Percentiles rank a stretch among this genome's conserved stretches.
phyloP scores from a whole-genome alignment of 2,329 filamentous ascomycete genomes.

The Thielaviopsis euricoi region DNA sequence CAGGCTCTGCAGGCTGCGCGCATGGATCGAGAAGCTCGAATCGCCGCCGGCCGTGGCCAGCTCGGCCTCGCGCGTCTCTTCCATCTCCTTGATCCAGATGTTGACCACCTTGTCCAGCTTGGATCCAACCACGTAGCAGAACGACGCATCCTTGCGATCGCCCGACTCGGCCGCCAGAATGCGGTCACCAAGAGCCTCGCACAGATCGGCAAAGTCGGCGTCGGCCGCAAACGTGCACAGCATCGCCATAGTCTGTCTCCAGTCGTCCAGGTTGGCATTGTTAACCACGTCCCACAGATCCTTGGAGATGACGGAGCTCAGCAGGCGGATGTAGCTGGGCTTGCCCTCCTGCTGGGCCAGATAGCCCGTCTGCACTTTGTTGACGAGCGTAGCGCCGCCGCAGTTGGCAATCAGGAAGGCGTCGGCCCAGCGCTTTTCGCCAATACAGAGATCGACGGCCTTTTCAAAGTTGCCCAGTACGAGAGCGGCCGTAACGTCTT shows the following conservation, averaged over 20 bases:
- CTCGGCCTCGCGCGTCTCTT: conserved; percentile 63
- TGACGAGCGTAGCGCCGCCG: conserved; percentile 79
- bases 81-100: conserved; percentile 84
- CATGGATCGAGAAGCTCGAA: conserved; percentile 82
- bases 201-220: conserved; percentile 82
- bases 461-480: conserved; percentile 83
- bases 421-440: conserved; percentile 81
- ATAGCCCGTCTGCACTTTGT: conserved; percentile 86
- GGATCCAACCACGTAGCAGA: conserved; percentile 90
- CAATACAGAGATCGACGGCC: conserved; percentile 74
- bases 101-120: conserved; percentile 93
- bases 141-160: conserved; percentile 75
- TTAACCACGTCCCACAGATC: conserved; percentile 97
- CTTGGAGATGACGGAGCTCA: conserved; percentile 85
- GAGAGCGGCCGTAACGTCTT: conserved; percentile 70
- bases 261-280: conserved; percentile 81
- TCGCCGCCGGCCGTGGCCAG: conserved; percentile 53
- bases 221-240: conserved; percentile 91
- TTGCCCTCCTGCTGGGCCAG: conserved; percentile 65
- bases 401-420: conserved; percentile 97
- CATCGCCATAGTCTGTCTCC: conserved; percentile 94
- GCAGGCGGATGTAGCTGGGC: conserved; percentile 80
- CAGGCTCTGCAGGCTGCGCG: conserved; percentile 73
- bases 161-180: conserved; percentile 67
- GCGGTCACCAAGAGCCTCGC: conserved; percentile 84